A percentile compares a stretch with the other conserved stretches of the same genome.
Evolutionary conservation across 1,284 basidiomycete genomes (phyloP).

Genomic region (Fistulinella cinereoalba): DNA sequence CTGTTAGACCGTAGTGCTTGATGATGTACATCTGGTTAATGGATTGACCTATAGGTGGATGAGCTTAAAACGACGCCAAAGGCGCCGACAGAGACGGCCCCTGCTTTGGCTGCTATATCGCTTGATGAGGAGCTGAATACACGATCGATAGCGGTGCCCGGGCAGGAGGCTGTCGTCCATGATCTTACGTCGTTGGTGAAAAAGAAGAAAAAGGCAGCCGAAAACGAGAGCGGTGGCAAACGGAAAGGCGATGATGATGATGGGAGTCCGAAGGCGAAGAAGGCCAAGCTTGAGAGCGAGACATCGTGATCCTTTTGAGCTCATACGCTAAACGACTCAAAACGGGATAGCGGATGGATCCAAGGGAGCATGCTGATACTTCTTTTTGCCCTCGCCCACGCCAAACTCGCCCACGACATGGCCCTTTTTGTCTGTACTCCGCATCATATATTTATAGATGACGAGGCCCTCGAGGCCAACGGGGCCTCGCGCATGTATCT

Average conservation of each 20-base stretch:
- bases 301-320: constrained; percentile 22
- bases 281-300: constrained; percentile 53
- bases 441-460: constrained; percentile 92
- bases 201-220: constrained; percentile 69
- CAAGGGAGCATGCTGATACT: constrained; percentile 70
- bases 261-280: constrained; percentile 56
- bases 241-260: constrained; percentile 68
- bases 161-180: constrained; percentile 52
- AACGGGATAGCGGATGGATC: constrained; percentile 47
- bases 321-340: constrained; percentile 10
- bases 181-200: constrained; percentile 81
- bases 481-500: constrained; percentile 95
- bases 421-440: constrained; percentile 67
- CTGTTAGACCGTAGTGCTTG: constrained; percentile 3
- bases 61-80: constrained; percentile 80
- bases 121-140: constrained; percentile 64
- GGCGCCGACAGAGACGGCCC: constrained; percentile 53
- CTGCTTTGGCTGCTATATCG: constrained; percentile 62
- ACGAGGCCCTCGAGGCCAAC: constrained; percentile 95
- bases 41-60: constrained; percentile 57
- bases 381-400: constrained; percentile 64
- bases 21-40: neutral
- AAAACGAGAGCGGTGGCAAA: constrained; percentile 44
- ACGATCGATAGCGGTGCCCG: constrained; percentile 26
- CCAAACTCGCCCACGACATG: constrained; percentile 84